Conservation (phyloP, 192 early-diverging fungal genomes). For the Coemansia sp. region DNA sequence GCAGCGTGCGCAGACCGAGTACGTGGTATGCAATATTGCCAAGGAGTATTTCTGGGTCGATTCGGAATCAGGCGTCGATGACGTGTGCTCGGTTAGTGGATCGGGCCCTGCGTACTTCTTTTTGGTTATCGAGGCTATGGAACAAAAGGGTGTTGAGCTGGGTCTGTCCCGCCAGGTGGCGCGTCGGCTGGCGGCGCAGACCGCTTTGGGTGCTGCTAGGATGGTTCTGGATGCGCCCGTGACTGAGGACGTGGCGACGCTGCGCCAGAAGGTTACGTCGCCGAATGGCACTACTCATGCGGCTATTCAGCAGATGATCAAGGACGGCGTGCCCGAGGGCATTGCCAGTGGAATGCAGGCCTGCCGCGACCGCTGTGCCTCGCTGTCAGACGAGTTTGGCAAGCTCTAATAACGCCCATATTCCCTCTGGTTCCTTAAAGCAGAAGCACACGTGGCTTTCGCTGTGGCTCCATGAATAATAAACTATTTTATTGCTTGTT, state of each 20-base stretch:
- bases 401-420: conserved; percentile 23
- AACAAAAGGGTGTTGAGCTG: conserved; percentile 71
- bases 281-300: conserved; percentile 94
- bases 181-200: conserved; percentile 80
- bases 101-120: conserved; percentile 98
- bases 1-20: conserved; percentile 67
- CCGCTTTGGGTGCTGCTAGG: conserved; percentile 84
- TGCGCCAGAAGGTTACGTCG: conserved; percentile 86
- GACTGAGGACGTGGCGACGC: conserved; percentile 65
- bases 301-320: conserved; percentile 75
- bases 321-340: conserved; percentile 38
- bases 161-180: conserved; percentile 76
- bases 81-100: conserved; percentile 85
- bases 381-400: conserved; percentile 45
- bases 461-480: neutral
- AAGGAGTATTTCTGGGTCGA: conserved; percentile 84
- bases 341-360: conserved; percentile 26
- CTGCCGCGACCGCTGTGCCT: conserved; percentile 27
- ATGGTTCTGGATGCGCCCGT: conserved; percentile 67
- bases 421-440: neutral
- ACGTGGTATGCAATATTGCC: conserved; percentile 71
- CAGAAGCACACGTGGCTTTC: neutral
- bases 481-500: neutral
- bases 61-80: conserved; percentile 72
- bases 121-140: conserved; percentile 84